Percentiles rank a stretch among this genome's conserved stretches.
These are phyloP conservation scores for Pseudoperonospora humuli DNA, from an alignment of 352 stramenopile species.

Conservation along the genomic window DNA sequence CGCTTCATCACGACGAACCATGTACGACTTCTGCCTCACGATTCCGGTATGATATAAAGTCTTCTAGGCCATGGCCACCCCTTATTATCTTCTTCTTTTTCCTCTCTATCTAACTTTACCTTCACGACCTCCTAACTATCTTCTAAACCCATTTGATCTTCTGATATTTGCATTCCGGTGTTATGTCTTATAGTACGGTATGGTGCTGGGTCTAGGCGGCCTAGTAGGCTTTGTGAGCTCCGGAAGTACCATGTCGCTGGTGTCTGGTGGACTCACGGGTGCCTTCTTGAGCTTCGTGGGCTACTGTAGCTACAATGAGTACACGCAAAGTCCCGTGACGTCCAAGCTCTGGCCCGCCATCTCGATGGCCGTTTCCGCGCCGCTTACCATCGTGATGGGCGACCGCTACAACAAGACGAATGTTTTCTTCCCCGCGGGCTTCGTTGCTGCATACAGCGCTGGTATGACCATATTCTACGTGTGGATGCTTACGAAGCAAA, in stretches of 20 bases:
- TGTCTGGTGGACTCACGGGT: conserved; percentile 56
- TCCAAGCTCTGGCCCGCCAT: conserved; percentile 76
- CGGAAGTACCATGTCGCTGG: conserved; percentile 53
- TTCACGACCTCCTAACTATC: background rate
- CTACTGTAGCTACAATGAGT: conserved; percentile 82
- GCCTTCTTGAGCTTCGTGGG: conserved; percentile 72
- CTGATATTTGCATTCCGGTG: conserved; percentile 8
- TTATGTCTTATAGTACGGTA: conserved; percentile 62
- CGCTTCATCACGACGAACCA: conserved; percentile 5
- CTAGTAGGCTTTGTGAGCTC: conserved; percentile 72
- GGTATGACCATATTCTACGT: conserved; percentile 81
- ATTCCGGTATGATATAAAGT: conserved; percentile 52
- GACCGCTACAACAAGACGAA: conserved; percentile 69
- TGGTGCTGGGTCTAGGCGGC: conserved; percentile 60
- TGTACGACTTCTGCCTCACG: conserved; percentile 87
- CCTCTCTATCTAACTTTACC: conserved; percentile 2
- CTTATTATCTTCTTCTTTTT: background rate
- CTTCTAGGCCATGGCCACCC: background rate
- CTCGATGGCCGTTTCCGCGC: conserved; percentile 54
- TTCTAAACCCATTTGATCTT: conserved; percentile 2
- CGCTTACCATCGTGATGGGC: conserved; percentile 69
- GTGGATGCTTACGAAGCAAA: conserved; percentile 51
- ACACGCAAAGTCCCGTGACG: conserved; percentile 65
- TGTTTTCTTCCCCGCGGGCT: conserved; percentile 63
- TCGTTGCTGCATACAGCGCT: conserved; percentile 51